Evolutionary conservation across 352 stramenopile genomes (phyloP), one percentile per base, ranked within the genome.

Genomic region (Phytopythium vexans): DNA sequence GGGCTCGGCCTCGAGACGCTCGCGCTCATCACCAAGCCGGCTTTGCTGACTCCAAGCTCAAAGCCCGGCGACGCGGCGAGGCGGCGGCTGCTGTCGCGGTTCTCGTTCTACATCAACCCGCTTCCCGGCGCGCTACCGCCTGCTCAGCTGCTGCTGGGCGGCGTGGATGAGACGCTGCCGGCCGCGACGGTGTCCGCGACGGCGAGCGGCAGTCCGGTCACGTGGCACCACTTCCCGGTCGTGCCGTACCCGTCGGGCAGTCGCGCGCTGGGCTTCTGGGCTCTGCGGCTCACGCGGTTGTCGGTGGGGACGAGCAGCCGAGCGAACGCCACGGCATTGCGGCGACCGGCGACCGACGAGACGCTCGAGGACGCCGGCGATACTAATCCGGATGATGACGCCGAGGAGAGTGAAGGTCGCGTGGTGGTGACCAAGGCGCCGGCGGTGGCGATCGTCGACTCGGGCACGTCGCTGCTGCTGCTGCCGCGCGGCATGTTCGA

Each of bases 51-150:
- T 0, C 50, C 41, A 15, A 27, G 41, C 27, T 6, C 27, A 0
- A 31, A 49, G 35, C 48, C 32, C 12, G 48, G 67, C 41, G 31
- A 63, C 36, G 27, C 47, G 11, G 21, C 21, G 21, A 27, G 21
- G 21, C 21, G 21, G 21, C 42, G 32, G 7, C 9, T 77, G 40
- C 56, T 88, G 32, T 56, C 51, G 35, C 58, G 54, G 41, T 88
- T 89, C 49, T 89, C 79, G 4, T 65, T 89, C 45, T 89, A 82
- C 60, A 74, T 89, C 40, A 89, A 84, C 55, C 62, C 76, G 37
- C 51, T 83, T 21, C 74, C 79, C 1, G 55, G 61, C 9, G 62
- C 65, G 9, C 40, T 69, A 10, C 72, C 73, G 27, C 44, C 64
- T 8, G 73, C 79, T 11, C 76, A 89, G 49, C 58, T 89, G 9